Evolutionary conservation across 257 asterid genomes (phyloP).

Genomic region (Plantago ovata): DNA sequence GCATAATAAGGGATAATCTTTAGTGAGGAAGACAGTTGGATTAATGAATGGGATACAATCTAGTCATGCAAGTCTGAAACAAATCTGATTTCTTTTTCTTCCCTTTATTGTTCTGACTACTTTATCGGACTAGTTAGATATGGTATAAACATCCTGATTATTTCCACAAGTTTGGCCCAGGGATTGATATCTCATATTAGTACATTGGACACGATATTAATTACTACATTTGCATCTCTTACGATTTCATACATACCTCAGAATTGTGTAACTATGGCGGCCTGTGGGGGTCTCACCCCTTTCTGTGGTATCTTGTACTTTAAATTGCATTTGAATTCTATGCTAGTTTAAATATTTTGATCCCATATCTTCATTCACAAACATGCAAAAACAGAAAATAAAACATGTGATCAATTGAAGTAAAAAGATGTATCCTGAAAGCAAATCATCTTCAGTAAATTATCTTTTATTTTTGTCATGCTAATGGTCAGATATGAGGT

Average conservation of each 20-base stretch:
- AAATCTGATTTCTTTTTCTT: too few species aligned
- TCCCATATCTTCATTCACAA: background rate
- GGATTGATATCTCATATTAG: too few species aligned
- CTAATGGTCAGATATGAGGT: conserved; percentile 63
- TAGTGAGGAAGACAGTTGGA: conserved; percentile 1
- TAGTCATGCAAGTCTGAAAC: conserved; percentile 7
- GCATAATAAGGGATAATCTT: conserved; percentile 6
- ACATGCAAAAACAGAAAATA: too few species aligned
- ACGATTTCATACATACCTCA: too few species aligned
- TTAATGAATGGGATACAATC: background rate
- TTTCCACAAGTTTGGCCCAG: background rate
- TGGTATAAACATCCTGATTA: conserved; percentile 8
- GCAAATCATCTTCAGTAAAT: conserved; percentile 2
- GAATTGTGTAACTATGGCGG: background rate
- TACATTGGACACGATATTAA: too few species aligned
- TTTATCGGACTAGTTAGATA: background rate
- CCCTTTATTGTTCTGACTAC: background rate
- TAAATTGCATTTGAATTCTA: background rate
- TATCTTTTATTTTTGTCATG: conserved; percentile 18
- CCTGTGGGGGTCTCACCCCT: background rate
- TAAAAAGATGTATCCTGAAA: background rate
- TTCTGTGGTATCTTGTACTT: background rate
- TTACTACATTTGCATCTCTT: too few species aligned
- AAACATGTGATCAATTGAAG: too few species aligned
- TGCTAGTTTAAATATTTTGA: background rate